These are phyloP conservation scores for Saccharomyces hybrid DNA, from an alignment of 1,139 yeast species.

Conservation along the genomic window DNA sequence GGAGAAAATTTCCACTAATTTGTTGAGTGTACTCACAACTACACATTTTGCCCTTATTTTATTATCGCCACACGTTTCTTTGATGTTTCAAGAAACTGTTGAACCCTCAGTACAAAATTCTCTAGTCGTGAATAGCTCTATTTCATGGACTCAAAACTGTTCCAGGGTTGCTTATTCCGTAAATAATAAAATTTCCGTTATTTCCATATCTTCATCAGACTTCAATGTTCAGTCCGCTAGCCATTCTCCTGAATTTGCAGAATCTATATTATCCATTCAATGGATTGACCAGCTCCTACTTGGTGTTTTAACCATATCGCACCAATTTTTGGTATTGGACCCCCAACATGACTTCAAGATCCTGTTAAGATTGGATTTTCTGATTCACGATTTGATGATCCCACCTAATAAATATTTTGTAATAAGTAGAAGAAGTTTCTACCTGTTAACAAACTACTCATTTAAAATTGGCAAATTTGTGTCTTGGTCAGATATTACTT, in stretches of 20 bases:
- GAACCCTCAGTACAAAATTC: slow-evolving; percentile 33
- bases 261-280: slow-evolving; percentile 44
- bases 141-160: slow-evolving; percentile 44
- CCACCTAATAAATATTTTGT: slow-evolving; percentile 36
- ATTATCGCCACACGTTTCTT: slow-evolving; percentile 15
- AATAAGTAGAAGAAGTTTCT: slow-evolving; percentile 13
- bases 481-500: slow-evolving; percentile 29
- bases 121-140: slow-evolving; percentile 39
- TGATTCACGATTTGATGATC: slow-evolving; percentile 36
- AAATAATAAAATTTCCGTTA: slow-evolving; percentile 26
- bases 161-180: slow-evolving; percentile 30
- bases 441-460: slow-evolving; percentile 21
- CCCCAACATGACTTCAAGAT: slow-evolving; percentile 31
- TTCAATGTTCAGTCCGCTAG: slow-evolving; percentile 23
- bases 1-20: slow-evolving; percentile 6
- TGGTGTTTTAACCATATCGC: slow-evolving; percentile 43
- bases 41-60: not conserved
- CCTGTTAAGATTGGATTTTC: slow-evolving; percentile 38
- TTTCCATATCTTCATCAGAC: slow-evolving; percentile 16
- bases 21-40: not conserved
- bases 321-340: slow-evolving; percentile 39
- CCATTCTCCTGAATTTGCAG: slow-evolving; percentile 38
- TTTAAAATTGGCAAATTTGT: slow-evolving; percentile 23
- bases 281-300: slow-evolving; percentile 54
- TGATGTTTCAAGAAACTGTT: slow-evolving; percentile 26